These are phyloP conservation scores for Ormosia semicastrata DNA, from an alignment of 306 rosid species.

Conservation along the genomic window DNA sequence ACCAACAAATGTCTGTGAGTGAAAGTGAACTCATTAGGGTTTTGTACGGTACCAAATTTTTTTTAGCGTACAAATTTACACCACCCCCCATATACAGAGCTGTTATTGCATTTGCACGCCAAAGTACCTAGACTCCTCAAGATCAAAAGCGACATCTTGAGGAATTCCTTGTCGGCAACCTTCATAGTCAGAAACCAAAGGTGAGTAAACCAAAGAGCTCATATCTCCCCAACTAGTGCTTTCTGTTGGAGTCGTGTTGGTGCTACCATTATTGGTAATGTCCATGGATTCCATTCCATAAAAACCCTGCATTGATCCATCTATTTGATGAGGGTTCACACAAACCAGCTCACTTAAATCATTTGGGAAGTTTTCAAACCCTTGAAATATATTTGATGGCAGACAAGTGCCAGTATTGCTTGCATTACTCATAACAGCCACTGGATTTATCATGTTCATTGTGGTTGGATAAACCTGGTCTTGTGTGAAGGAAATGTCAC, in stretches of 20 bases:
- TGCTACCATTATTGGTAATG: constrained; percentile 36
- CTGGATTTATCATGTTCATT: constrained; percentile 26
- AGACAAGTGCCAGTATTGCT: constrained; percentile 18
- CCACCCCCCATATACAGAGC: constrained; percentile 25
- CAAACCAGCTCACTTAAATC: constrained; percentile 48
- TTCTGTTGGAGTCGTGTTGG: constrained; percentile 48
- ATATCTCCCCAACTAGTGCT: constrained; percentile 77
- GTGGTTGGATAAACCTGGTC: constrained; percentile 31
- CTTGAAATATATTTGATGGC: constrained; percentile 33
- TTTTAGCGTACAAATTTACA: constrained; percentile 38
- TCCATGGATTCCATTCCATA: constrained; percentile 49
- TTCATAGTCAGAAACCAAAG: constrained; percentile 62
- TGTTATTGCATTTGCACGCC: constrained; percentile 53
- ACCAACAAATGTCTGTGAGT: constrained; percentile 28
- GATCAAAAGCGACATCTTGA: constrained; percentile 47
- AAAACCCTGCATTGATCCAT: constrained; percentile 33
- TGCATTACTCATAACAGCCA: constrained; percentile 1
- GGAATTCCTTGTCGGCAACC: constrained; percentile 40
- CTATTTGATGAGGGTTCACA: constrained; percentile 33
- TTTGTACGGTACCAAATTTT: constrained; percentile 5
- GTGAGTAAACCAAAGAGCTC: constrained; percentile 55
- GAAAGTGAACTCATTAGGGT: constrained; percentile 40
- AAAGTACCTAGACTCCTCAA: constrained; percentile 50
- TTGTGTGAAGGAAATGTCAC: constrained; percentile 22
- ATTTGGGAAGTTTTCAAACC: constrained; percentile 38